Evolutionary conservation across 2,329 filamentous ascomycete genomes (phyloP), one percentile per base, ranked within the genome.

Genomic region (Macrophomina tecta): DNA sequence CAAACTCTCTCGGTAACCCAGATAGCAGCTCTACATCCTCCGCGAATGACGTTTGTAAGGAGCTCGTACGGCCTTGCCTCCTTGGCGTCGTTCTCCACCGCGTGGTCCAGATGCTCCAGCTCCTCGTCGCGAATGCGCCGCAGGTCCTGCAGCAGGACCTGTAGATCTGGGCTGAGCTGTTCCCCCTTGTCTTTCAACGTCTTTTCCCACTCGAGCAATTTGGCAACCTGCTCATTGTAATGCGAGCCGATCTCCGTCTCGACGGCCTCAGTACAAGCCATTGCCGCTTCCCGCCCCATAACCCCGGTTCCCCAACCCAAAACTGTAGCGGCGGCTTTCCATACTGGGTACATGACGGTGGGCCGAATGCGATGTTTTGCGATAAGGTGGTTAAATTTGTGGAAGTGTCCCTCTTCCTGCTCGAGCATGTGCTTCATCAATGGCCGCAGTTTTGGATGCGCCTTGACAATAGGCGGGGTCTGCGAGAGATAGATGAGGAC

Each of bases 371-470:
- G 92, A 79, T 98, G 95, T 74, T 90, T 91, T 18, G 91, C 89
- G 4, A 98, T 83, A 32, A 98, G 85, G 3, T 83, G 74, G 79
- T 97, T 97, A 85, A 98, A 99, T 42, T 90, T 95, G 4, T 82
- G 80, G 72, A 98, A 89, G 79, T 99, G 95, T 8, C 89, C 90
- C 12, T 88, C 93, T 83, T 99, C 95, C 78, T 99, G 95, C 74
- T 95, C 92, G 83, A 97, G 94, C 95, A 99, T 99, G 85, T 98
- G 95, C 73, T 90, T 88, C 93, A 99, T 97, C 38, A 98, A 82
- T 0, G 93, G 91, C 6, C 92, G 90, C 18, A 99, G 89, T 76
- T 97, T 91, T 0, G 95, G 94, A 77, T 97, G 90, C 4, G 90
- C 87, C 70, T 87, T 86, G 66, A 93, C 84, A 63, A 98, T 82